Evolutionary conservation across 306 rosid genomes (phyloP), one percentile per base, ranked within the genome.

Genomic region (Gynostemma pentaphyllum): DNA sequence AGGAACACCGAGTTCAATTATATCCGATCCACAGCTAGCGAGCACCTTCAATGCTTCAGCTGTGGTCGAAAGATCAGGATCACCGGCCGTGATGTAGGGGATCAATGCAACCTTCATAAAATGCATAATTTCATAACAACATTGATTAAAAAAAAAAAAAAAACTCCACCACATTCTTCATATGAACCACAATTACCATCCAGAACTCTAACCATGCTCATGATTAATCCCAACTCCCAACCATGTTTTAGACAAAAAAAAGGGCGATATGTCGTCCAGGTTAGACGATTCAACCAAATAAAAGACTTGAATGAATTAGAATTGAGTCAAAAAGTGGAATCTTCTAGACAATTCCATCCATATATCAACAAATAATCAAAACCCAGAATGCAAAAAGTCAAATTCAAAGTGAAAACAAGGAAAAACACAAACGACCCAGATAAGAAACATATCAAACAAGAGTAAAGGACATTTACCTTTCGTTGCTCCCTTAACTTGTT

Each of bases 1-100:
- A 0, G 96, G 98, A 63, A 88, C 90, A 6, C 98, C 98, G 1
- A 92, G 74, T 69, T 92, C 98, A 37, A 92, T 92, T 71, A 92
- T 86, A 83, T 92, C 96, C 2, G 95, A 88, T 39, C 98, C 98
- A 62, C 86, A 78, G 28, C 81, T 66, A 67, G 89, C 89, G 11
- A 92, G 95, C 68, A 92, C 76, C 82, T 88, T 92, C 78, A 92
- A 68, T 67, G 96, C 98, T 78, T 88, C 82, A 45, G 90, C 94
- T 1, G 98, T 92, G 56, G 86, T 84, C 50, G 94, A 77, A 64
- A 92, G 95, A 73, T 92, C 95, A 37, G 98, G 98, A 79, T 92
- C 98, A 63, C 96, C 98, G 2, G 96, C 96, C 18, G 95, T 87
- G 76, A 90, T 85, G 80, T 81, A 90, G 45, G 97, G 91, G 37